phyloP scores from a whole-genome alignment of 208 protist genomes.

The Wallacemonas sp. region DNA sequence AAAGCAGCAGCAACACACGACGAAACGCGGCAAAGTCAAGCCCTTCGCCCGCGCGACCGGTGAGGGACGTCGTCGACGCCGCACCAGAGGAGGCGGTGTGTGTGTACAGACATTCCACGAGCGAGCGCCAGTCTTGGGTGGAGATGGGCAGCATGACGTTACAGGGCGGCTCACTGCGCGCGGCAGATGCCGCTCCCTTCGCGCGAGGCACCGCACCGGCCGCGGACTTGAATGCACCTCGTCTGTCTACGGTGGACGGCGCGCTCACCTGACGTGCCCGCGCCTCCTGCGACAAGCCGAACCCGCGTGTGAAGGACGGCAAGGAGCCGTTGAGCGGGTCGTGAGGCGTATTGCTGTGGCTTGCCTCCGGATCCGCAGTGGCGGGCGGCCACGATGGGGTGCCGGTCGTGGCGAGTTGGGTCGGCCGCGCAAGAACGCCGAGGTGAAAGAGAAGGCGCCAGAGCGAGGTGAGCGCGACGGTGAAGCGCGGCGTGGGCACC shows the following conservation, averaged over 20 bases:
- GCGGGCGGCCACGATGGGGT: too few species aligned
- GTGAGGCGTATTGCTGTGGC: neutral
- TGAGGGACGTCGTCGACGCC: neutral
- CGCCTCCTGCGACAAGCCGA: neutral
- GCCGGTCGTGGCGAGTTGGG: neutral
- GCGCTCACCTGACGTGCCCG: too few species aligned
- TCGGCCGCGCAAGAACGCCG: slow-evolving; percentile 18
- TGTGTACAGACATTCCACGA: slow-evolving; percentile 45
- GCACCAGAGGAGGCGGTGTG: neutral
- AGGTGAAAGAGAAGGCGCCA: slow-evolving; percentile 36
- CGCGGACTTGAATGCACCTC: too few species aligned
- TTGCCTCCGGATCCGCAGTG: slow-evolving; percentile 8
- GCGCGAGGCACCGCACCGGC: too few species aligned
- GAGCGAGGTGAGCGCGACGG: slow-evolving; percentile 29
- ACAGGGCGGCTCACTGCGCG: neutral
- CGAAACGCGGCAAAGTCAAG: slow-evolving; percentile 65
- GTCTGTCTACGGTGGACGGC: too few species aligned
- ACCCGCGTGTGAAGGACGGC: neutral
- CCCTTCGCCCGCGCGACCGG: neutral
- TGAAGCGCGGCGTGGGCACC: slow-evolving; percentile 1
- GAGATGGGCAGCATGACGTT: slow-evolving; percentile 20
- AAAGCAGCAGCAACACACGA: slow-evolving; percentile 56
- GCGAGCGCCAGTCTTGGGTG: slow-evolving; percentile 39
- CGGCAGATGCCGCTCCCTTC: neutral
- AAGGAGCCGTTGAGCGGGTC: neutral